Conservation (phyloP, 139 green algal genomes). For the Eudorina sp. region DNA sequence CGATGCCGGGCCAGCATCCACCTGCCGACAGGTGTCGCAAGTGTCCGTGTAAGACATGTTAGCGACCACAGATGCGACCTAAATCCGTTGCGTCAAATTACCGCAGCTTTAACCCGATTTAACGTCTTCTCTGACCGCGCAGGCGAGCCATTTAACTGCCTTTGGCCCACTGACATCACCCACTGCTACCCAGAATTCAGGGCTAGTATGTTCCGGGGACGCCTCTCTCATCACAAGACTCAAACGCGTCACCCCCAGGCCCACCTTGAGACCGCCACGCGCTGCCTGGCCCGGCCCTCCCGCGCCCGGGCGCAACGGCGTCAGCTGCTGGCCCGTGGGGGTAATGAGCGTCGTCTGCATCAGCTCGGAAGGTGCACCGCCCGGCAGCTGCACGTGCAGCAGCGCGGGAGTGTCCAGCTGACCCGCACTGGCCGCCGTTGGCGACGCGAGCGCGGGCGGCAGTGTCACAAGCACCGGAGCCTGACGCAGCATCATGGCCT, state of each 20-base stretch:
- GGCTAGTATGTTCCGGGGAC: too few species aligned
- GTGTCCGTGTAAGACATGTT: too few species aligned
- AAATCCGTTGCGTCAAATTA: too few species aligned
- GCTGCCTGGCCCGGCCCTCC: neutral
- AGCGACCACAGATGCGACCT: too few species aligned
- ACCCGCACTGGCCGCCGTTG: neutral
- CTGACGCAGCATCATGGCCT: slow-evolving; percentile 36
- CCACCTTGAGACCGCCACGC: slow-evolving; percentile 4
- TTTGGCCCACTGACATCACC: too few species aligned
- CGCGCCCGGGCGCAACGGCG: neutral
- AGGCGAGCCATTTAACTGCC: too few species aligned
- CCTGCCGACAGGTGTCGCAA: neutral
- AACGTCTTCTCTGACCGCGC: too few species aligned
- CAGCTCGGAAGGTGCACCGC: neutral
- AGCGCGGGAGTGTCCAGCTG: slow-evolving; percentile 28
- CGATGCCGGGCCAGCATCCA: neutral
- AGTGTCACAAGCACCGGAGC: slow-evolving; percentile 35
- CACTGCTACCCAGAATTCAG: too few species aligned
- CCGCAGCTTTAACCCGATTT: too few species aligned
- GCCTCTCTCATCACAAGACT: too few species aligned
- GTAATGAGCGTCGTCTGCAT: slow-evolving; percentile 25
- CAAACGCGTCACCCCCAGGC: neutral
- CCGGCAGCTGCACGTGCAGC: slow-evolving; percentile 37
- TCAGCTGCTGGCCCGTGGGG: slow-evolving; percentile 10
- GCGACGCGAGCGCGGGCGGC: slow-evolving; percentile 27